These are phyloP conservation scores for Phanerochaete sordida DNA, from an alignment of 768 basidiomycete genomes.

Conservation along the genomic window DNA sequence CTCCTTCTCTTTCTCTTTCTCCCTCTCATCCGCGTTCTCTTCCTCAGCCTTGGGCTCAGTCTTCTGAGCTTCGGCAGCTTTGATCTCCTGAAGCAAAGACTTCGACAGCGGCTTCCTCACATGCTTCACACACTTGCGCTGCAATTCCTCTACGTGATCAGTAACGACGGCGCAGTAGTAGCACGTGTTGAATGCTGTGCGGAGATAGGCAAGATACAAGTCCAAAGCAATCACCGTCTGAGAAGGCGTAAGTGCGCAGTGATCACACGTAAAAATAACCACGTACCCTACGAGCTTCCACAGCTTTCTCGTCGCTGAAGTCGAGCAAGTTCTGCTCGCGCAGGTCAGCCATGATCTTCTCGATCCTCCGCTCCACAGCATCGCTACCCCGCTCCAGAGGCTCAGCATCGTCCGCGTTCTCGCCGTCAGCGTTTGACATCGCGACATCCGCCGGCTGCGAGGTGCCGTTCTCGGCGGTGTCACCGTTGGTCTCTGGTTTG, in stretches of 20 bases:
- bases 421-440: constrained; percentile 15
- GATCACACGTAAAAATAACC: not conserved
- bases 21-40: constrained; percentile 27
- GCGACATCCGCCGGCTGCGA: constrained; percentile 23
- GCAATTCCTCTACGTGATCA: constrained; percentile 92
- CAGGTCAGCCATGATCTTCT: constrained; percentile 70
- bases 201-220: constrained; percentile 89
- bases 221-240: constrained; percentile 84
- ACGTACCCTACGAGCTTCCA: constrained; percentile 70
- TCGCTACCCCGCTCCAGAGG: constrained; percentile 66
- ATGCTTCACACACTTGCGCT: constrained; percentile 93
- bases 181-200: constrained; percentile 90
- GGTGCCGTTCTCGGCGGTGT: constrained; percentile 24
- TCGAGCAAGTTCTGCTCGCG: constrained; percentile 60
- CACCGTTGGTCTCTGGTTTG: constrained; percentile 15
- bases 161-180: constrained; percentile 95
- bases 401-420: constrained; percentile 49
- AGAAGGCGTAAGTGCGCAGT: constrained; percentile 2
- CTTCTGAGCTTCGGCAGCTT: constrained; percentile 50
- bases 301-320: constrained; percentile 58
- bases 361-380: constrained; percentile 79
- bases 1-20: constrained; percentile 26
- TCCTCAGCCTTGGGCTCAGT: constrained; percentile 41
- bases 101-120: constrained; percentile 73
- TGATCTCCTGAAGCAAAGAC: constrained; percentile 56